phyloP scores from a whole-genome alignment of 805 yeast genomes.

The Wickerhamiella australiensis region DNA sequence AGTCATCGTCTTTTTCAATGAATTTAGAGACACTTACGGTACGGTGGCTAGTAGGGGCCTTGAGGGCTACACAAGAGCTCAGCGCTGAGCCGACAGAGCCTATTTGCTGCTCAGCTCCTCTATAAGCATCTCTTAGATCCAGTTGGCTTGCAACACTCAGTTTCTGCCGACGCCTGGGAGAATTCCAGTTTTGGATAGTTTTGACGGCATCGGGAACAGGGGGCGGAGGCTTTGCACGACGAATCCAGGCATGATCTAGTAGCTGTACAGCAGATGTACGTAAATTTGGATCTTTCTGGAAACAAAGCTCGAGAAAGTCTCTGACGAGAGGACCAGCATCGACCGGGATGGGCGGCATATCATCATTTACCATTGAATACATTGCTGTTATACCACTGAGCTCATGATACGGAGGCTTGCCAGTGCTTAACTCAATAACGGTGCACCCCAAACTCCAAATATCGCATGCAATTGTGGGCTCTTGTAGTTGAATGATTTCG shows the following conservation, averaged over 20 bases:
- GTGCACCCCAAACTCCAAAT: conserved; percentile 88
- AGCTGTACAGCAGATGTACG: conserved; percentile 47
- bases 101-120: conserved; percentile 1
- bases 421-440: conserved; percentile 71
- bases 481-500: conserved; percentile 67
- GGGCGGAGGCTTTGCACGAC: conserved; percentile 14
- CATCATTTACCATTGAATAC: conserved; percentile 72
- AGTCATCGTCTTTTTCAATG: conserved; percentile 31
- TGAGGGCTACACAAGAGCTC: neutral
- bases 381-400: conserved; percentile 65
- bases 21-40: conserved; percentile 27
- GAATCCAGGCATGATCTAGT: conserved; percentile 51
- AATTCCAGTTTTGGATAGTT: conserved; percentile 26
- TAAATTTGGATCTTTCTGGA: conserved; percentile 53
- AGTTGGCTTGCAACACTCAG: conserved; percentile 21
- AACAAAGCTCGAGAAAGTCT: conserved; percentile 56
- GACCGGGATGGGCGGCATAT: conserved; percentile 55
- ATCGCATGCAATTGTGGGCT: conserved; percentile 75
- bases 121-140: conserved; percentile 14
- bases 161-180: conserved; percentile 15
- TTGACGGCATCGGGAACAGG: conserved; percentile 22
- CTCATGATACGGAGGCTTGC: conserved; percentile 76
- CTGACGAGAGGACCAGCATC: conserved; percentile 32
- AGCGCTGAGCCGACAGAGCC: neutral
- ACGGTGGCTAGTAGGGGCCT: neutral